phyloP scores from a whole-genome alignment of 1,284 basidiomycete genomes.

The Rhodotorula glutinis region DNA sequence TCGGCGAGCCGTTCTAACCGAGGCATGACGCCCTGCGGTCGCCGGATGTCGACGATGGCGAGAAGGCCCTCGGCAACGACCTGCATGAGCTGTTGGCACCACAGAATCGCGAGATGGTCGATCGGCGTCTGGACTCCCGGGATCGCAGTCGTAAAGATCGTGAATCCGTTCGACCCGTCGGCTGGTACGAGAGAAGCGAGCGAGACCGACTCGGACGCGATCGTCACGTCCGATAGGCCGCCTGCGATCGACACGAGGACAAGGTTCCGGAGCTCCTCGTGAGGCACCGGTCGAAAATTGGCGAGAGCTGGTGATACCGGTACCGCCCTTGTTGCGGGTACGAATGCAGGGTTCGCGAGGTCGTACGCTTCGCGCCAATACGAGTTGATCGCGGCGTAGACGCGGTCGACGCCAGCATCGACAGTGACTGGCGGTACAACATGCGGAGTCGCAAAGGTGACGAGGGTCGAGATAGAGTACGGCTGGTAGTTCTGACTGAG shows the following conservation, averaged over 20 bases:
- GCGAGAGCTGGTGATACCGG: slow-evolving; percentile 44
- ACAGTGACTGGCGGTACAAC: slow-evolving; percentile 82
- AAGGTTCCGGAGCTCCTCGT: slow-evolving; percentile 29
- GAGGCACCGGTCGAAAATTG: not conserved
- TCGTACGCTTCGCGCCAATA: slow-evolving; percentile 42
- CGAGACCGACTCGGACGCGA: slow-evolving; percentile 85
- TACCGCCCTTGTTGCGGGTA: not conserved
- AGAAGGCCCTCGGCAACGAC: slow-evolving; percentile 74
- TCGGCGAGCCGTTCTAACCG: slow-evolving; percentile 13
- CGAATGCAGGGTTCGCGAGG: slow-evolving; percentile 22
- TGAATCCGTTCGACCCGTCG: slow-evolving; percentile 49
- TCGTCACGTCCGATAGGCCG: slow-evolving; percentile 85
- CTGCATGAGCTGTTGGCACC: slow-evolving; percentile 97
- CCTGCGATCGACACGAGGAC: slow-evolving; percentile 86
- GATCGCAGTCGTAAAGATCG: slow-evolving; percentile 79
- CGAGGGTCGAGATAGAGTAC: slow-evolving; percentile 64
- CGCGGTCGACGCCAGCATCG: slow-evolving; percentile 68
- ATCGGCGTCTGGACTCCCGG: slow-evolving; percentile 92
- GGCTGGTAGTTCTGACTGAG: slow-evolving; percentile 56
- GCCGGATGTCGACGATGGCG: slow-evolving; percentile 57
- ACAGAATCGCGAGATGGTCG: slow-evolving; percentile 94
- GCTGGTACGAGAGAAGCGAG: slow-evolving; percentile 53
- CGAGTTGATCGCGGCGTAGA: slow-evolving; percentile 58
- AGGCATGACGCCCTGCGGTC: slow-evolving; percentile 13
- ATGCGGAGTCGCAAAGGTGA: slow-evolving; percentile 95